Evolutionary conservation across 768 basidiomycete genomes (phyloP).

Genomic region (Calvatia gigantea): DNA sequence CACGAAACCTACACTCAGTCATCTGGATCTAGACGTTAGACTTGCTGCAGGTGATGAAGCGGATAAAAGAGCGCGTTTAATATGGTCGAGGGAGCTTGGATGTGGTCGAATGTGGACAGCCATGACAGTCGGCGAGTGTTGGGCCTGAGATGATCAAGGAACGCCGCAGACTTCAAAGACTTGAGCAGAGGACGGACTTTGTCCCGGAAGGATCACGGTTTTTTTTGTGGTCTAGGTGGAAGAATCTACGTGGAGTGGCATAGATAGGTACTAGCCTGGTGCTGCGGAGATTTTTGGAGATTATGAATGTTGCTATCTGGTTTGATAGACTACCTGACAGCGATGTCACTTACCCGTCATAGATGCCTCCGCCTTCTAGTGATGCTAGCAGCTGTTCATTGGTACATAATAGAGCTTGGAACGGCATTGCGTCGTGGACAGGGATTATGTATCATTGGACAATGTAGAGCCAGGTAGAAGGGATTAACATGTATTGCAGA

Average conservation of each 20-base stretch:
- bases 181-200: constrained; percentile 63
- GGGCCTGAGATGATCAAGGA: constrained; percentile 41
- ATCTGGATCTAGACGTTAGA: constrained; percentile 19
- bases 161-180: constrained; percentile 85
- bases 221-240: constrained; percentile 62
- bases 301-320: constrained; percentile 42
- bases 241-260: constrained; percentile 79
- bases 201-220: constrained; percentile 69
- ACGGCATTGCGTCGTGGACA: constrained; percentile 76
- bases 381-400: constrained; percentile 75
- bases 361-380: constrained; percentile 84
- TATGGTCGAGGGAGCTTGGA: constrained; percentile 20
- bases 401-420: constrained; percentile 70
- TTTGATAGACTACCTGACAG: constrained; percentile 12
- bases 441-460: constrained; percentile 48
- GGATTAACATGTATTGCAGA: too few species aligned
- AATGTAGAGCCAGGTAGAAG: constrained; percentile 46
- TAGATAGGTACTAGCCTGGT: constrained; percentile 73
- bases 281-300: constrained; percentile 73
- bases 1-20: constrained; percentile 68
- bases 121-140: constrained; percentile 19
- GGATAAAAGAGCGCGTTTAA: too few species aligned
- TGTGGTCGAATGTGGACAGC: constrained; percentile 28
- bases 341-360: constrained; percentile 70
- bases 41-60: too few species aligned